A percentile compares a stretch with the other conserved stretches of the same genome.
These are phyloP conservation scores for Ophiocordyceps unilateralis DNA, from an alignment of 2,329 filamentous ascomycete genomes.

Conservation along the genomic window DNA sequence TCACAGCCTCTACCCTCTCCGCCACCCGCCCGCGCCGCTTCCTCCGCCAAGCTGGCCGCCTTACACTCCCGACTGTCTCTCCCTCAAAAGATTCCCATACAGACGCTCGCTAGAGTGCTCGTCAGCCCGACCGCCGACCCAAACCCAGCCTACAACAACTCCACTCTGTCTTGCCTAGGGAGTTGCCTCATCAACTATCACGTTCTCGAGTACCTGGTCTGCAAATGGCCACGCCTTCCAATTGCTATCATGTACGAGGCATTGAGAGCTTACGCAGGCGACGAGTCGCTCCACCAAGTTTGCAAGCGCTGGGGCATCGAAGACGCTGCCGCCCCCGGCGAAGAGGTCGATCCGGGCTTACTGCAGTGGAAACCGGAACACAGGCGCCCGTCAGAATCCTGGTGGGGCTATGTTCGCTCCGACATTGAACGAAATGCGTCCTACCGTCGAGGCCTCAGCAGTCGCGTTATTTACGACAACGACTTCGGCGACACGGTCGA, in stretches of 20 bases:
- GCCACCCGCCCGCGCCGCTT: slow-evolving; percentile 53
- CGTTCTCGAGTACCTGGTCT: slow-evolving; percentile 72
- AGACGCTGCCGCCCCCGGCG: slow-evolving; percentile 66
- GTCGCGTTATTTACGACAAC: slow-evolving; percentile 65
- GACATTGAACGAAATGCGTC: slow-evolving; percentile 28
- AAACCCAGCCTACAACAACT: slow-evolving; percentile 74
- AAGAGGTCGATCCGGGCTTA: slow-evolving; percentile 80
- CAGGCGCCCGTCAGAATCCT: slow-evolving; percentile 25
- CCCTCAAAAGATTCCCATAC: slow-evolving; percentile 62
- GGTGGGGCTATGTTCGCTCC: slow-evolving; percentile 33
- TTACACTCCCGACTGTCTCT: slow-evolving; percentile 80
- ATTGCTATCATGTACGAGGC: slow-evolving; percentile 76
- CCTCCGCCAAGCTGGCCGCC: slow-evolving; percentile 79
- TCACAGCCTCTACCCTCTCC: slow-evolving; percentile 29
- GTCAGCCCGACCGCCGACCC: slow-evolving; percentile 73
- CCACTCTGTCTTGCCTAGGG: slow-evolving; percentile 64
- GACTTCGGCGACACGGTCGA: slow-evolving; percentile 54
- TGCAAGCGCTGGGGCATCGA: slow-evolving; percentile 86
- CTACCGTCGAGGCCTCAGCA: slow-evolving; percentile 52
- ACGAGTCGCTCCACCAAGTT: slow-evolving; percentile 54
- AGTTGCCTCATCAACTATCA: slow-evolving; percentile 76
- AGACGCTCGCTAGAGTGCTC: slow-evolving; percentile 73
- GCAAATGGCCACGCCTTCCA: slow-evolving; percentile 79
- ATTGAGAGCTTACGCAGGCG: slow-evolving; percentile 69
- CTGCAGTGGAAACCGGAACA: slow-evolving; percentile 55